Evolutionary conservation across 1,284 basidiomycete species (phyloP).

Genomic region (Pascua guehoae): DNA sequence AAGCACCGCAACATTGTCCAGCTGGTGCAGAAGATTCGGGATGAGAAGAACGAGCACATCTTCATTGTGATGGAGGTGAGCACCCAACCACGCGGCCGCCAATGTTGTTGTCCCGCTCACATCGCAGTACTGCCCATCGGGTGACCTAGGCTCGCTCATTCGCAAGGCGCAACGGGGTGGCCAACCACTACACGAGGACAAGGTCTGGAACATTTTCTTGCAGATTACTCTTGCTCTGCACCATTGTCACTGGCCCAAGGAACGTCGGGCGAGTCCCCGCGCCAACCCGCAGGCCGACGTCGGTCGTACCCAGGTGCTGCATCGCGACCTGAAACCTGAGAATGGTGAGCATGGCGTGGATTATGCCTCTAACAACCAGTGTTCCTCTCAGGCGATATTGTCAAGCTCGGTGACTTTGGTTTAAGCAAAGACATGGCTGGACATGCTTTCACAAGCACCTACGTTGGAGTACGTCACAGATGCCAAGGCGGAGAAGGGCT

Average conservation of each 20-base stretch:
- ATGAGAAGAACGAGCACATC: slow-evolving; percentile 81
- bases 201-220: slow-evolving; percentile 90
- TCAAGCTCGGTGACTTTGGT: slow-evolving; percentile 96
- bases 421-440: slow-evolving; percentile 85
- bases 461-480: slow-evolving; percentile 72
- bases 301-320: slow-evolving; percentile 64
- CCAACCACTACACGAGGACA: slow-evolving; percentile 77
- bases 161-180: slow-evolving; percentile 54
- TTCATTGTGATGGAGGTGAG: slow-evolving; percentile 87
- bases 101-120: slow-evolving; percentile 5
- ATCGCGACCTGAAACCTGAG: slow-evolving; percentile 94
- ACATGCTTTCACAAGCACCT: slow-evolving; percentile 87
- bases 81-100: neutral
- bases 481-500: neutral
- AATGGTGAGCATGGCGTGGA: slow-evolving; percentile 63
- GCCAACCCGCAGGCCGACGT: neutral
- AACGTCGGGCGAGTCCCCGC: slow-evolving; percentile 15
- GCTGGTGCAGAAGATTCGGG: slow-evolving; percentile 62
- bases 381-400: slow-evolving; percentile 52
- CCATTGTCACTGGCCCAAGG: slow-evolving; percentile 68
- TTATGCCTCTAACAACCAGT: slow-evolving; percentile 15
- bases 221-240: slow-evolving; percentile 87
- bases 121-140: slow-evolving; percentile 76
- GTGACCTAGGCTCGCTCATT: slow-evolving; percentile 83
- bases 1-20: slow-evolving; percentile 88